phyloP scores from a whole-genome alignment of 1,284 basidiomycete genomes.

The Papiliotrema flavescens region DNA sequence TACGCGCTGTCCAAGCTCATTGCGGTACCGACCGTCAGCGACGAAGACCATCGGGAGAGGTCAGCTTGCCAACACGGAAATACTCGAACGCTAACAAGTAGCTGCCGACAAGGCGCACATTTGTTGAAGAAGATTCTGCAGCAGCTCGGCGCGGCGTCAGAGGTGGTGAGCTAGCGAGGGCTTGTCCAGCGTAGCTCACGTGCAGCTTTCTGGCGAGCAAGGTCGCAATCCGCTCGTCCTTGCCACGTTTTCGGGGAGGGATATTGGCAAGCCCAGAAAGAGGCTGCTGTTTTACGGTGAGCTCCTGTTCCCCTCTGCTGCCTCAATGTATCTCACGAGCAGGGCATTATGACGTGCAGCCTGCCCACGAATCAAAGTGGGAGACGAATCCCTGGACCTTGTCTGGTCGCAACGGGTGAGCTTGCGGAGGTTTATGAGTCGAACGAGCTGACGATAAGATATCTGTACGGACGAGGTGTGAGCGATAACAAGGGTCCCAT shows the following conservation, averaged over 20 bases:
- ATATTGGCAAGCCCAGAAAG: conserved; percentile 51
- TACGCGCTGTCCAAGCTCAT: conserved; percentile 79
- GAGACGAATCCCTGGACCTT: conserved; percentile 78
- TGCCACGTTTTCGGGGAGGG: conserved; percentile 69
- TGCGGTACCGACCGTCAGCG: conserved; percentile 80
- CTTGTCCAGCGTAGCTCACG: background rate
- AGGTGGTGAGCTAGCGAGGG: conserved; percentile 56
- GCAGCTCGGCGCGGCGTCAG: conserved; percentile 76
- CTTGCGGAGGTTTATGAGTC: background rate
- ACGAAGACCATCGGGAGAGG: conserved; percentile 70
- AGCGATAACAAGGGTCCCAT: conserved; percentile 93
- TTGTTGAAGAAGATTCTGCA: conserved; percentile 81
- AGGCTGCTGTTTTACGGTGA: conserved; percentile 80
- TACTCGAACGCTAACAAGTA: background rate
- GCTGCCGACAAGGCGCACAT: conserved; percentile 82
- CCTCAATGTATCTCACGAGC: background rate
- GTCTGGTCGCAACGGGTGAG: conserved; percentile 71
- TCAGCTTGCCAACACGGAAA: conserved; percentile 12
- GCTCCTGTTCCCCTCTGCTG: background rate
- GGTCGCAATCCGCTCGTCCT: conserved; percentile 77
- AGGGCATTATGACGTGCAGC: conserved; percentile 90
- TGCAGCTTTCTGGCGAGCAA: conserved; percentile 50
- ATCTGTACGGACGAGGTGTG: conserved; percentile 88
- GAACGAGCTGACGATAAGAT: conserved; percentile 38
- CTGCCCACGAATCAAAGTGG: conserved; percentile 72